Evolutionary conservation across 2,329 filamentous ascomycete species (phyloP).

Genomic region (Alternaria novae-zelandiae): DNA sequence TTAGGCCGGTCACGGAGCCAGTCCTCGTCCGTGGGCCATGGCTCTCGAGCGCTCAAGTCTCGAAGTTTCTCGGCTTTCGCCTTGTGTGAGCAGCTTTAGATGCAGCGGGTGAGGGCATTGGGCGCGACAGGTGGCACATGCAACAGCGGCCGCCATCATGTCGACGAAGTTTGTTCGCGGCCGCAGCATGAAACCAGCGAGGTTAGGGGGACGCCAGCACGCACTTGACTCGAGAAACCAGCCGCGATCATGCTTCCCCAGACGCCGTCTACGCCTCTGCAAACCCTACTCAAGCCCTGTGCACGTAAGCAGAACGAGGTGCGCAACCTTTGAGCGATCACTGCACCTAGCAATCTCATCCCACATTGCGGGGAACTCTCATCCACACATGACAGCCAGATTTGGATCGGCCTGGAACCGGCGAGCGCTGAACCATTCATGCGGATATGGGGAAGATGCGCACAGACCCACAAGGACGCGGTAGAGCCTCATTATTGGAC

Average conservation of each 20-base stretch:
- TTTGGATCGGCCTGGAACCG: constrained; percentile 1
- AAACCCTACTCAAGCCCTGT: neutral
- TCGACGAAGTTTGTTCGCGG: neutral
- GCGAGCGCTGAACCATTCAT: constrained; percentile 6
- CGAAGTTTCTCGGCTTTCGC: neutral
- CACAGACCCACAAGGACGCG: neutral
- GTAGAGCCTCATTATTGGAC: constrained; percentile 3
- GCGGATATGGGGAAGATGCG: constrained; percentile 6
- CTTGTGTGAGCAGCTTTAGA: neutral
- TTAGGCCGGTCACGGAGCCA: constrained; percentile 6
- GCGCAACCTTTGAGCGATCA: neutral
- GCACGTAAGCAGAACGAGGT: neutral
- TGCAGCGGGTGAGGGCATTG: neutral
- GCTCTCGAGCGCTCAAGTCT: constrained; percentile 6
- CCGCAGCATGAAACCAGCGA: neutral
- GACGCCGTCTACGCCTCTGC: neutral
- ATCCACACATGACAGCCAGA: neutral
- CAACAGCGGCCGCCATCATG: neutral
- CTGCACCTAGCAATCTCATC: constrained; percentile 6
- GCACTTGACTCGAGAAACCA: constrained; percentile 2
- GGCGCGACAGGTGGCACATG: neutral
- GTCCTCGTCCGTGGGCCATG: neutral
- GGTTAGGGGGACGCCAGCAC: neutral
- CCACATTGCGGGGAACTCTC: constrained; percentile 9
- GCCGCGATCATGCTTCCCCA: constrained; percentile 4